These are phyloP conservation scores for Yamadazyma taylorii DNA, from an alignment of 1,139 yeast genomes.

Conservation along the genomic window DNA sequence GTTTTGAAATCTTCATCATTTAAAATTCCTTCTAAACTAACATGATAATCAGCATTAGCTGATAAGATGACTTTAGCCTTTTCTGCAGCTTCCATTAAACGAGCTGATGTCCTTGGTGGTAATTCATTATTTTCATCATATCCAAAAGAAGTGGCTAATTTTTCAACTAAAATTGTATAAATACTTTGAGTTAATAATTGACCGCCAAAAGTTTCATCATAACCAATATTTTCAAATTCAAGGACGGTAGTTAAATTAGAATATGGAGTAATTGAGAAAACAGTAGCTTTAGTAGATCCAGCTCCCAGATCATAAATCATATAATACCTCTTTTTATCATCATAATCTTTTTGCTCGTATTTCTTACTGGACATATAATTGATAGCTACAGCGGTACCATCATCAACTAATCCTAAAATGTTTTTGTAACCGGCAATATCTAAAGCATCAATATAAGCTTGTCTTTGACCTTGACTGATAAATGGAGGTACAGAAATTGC, in stretches of 20 bases:
- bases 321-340: conserved; percentile 54
- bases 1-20: conserved; percentile 74
- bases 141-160: conserved; percentile 48
- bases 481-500: conserved; percentile 79
- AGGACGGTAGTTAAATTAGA: conserved; percentile 42
- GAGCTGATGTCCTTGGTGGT: conserved; percentile 61
- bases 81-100: conserved; percentile 81
- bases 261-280: conserved; percentile 61
- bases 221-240: conserved; percentile 73
- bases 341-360: conserved; percentile 34
- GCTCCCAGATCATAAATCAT: conserved; percentile 91
- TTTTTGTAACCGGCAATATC: conserved; percentile 64
- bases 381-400: conserved; percentile 87
- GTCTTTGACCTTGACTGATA: conserved; percentile 64
- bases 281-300: conserved; percentile 83
- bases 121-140: conserved; percentile 34
- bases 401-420: conserved; percentile 73
- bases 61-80: conserved; percentile 83
- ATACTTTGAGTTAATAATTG: conserved; percentile 66
- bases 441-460: conserved; percentile 72
- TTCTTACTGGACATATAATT: conserved; percentile 62
- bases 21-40: conserved; percentile 68
- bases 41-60: conserved; percentile 76
- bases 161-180: conserved; percentile 56
- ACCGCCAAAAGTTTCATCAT: conserved; percentile 71